Conservation (phyloP, 148 eudicot species). For the Cornus florida region DNA sequence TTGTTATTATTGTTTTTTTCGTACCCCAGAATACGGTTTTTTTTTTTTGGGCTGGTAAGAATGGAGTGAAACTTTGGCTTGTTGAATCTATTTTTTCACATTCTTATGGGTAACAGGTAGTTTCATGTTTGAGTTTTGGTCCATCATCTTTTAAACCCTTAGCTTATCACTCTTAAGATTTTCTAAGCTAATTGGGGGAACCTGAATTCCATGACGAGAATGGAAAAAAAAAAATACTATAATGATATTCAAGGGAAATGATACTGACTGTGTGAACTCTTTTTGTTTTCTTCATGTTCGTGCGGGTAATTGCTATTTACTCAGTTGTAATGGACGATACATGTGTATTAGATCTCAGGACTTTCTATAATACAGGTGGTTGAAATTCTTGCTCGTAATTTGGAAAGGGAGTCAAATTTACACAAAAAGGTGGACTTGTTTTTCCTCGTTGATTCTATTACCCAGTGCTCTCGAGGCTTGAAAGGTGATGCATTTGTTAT, state of each 20-base stretch:
- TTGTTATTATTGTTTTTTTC: no score
- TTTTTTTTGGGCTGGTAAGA: no score
- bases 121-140: no score
- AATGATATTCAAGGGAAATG: background rate
- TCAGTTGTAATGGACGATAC: background rate
- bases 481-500: conserved; percentile 51
- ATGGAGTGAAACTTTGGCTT: no score
- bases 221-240: background rate
- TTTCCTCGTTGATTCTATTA: conserved; percentile 94
- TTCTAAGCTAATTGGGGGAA: no score
- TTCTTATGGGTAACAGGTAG: no score
- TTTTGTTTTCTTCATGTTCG: background rate
- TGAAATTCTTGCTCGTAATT: conserved; percentile 64
- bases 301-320: background rate
- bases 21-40: no score
- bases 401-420: conserved; percentile 78
- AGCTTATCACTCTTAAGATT: background rate
- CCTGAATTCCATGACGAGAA: no score
- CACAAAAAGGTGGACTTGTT: conserved; percentile 82
- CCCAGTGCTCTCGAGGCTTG: conserved; percentile 72
- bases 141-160: background rate
- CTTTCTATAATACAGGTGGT: conserved; percentile 56
- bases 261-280: background rate
- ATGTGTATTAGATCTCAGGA: background rate
- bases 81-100: no score